phyloP scores from a whole-genome alignment of 257 asterid species.

The Penstemon newberryi region DNA sequence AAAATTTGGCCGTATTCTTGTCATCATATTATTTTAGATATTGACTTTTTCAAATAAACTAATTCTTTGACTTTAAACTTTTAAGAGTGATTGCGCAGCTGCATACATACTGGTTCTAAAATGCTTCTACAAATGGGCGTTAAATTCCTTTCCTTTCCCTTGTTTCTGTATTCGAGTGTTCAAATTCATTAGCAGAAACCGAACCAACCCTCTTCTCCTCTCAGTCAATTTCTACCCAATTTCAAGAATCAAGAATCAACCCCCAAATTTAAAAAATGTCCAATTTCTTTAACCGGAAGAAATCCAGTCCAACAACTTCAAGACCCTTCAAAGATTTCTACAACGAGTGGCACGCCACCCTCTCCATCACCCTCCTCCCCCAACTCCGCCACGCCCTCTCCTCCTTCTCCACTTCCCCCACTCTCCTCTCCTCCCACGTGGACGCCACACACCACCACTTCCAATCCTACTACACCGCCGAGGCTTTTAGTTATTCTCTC shows the following conservation, averaged over 20 bases:
- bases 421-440: slow-evolving; percentile 58
- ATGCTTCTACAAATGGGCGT: too few relatives aligned
- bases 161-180: too few relatives aligned
- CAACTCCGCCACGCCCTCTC: slow-evolving; percentile 69
- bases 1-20: too few relatives aligned
- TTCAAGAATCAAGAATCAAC: slow-evolving; percentile 8
- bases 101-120: too few relatives aligned
- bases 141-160: too few relatives aligned
- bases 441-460: slow-evolving; percentile 74
- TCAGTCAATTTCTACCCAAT: background rate
- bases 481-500: slow-evolving; percentile 24
- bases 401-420: slow-evolving; percentile 48
- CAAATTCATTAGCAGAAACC: too few relatives aligned
- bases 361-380: slow-evolving; percentile 65
- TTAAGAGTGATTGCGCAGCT: too few relatives aligned
- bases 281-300: slow-evolving; percentile 53
- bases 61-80: too few relatives aligned
- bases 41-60: too few relatives aligned
- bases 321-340: slow-evolving; percentile 61
- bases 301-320: slow-evolving; percentile 19
- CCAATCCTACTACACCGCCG: slow-evolving; percentile 66
- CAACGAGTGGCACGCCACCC: slow-evolving; percentile 59
- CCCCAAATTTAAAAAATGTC: slow-evolving; percentile 29
- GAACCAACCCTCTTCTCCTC: background rate
- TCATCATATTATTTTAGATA: too few relatives aligned